phyloP scores from a whole-genome alignment of 2,329 filamentous ascomycete species.

The Hirsutella thompsonii region DNA sequence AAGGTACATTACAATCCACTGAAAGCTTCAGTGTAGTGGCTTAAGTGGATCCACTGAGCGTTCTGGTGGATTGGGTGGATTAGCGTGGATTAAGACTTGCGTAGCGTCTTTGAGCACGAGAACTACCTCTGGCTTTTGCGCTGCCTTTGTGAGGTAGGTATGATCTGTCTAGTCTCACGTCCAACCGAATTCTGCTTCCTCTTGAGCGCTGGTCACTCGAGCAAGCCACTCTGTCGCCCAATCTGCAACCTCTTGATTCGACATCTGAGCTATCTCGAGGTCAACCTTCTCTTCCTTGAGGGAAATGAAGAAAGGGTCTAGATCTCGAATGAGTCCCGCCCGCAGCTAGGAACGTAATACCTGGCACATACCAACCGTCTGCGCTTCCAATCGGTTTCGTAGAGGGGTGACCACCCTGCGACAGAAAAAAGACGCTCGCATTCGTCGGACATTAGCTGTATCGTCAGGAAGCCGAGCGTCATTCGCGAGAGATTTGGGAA shows the following conservation, averaged over 20 bases:
- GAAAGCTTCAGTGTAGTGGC: background rate
- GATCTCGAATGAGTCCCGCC: too few species aligned
- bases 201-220: background rate
- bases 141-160: too few species aligned
- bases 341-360: background rate
- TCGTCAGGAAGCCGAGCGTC: background rate
- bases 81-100: background rate
- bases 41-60: background rate
- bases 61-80: background rate
- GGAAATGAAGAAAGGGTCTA: background rate
- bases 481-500: conserved; percentile 1
- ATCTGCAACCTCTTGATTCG: background rate
- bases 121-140: background rate
- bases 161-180: background rate
- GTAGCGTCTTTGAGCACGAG: background rate
- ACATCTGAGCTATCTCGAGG: background rate
- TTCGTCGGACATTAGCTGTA: conserved; percentile 2
- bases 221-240: background rate
- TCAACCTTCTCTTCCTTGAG: background rate
- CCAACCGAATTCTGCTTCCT: background rate
- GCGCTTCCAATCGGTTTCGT: conserved; percentile 1
- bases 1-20: background rate
- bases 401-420: conserved; percentile 1
- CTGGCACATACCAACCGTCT: conserved; percentile 1
- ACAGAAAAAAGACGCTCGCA: conserved; percentile 1